Evolutionary conservation across 768 basidiomycete genomes (phyloP).

Genomic region (Sarcodon aspratus): DNA sequence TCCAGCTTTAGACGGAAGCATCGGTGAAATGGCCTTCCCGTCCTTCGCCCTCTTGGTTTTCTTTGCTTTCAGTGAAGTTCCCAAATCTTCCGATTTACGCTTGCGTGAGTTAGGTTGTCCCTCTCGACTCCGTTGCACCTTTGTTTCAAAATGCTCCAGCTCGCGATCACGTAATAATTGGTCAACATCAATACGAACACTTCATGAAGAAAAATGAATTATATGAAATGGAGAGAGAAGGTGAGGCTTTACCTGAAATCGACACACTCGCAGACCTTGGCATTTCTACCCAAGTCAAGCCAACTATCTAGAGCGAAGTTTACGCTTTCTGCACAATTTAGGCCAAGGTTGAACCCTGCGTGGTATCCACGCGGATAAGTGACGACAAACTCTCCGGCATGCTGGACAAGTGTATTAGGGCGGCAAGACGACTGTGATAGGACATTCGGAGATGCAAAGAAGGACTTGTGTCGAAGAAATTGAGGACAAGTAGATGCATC

Average conservation of each 20-base stretch:
- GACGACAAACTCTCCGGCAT: constrained; percentile 92
- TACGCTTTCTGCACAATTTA: constrained; percentile 95
- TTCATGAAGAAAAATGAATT: constrained; percentile 16
- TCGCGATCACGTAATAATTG: constrained; percentile 64
- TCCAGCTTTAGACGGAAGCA: constrained; percentile 4
- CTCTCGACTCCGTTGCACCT: constrained; percentile 1
- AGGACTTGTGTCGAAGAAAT: constrained; percentile 94
- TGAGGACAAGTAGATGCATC: constrained; percentile 81
- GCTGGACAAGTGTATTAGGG: constrained; percentile 85
- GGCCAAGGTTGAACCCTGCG: constrained; percentile 91
- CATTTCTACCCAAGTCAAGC: constrained; percentile 79
- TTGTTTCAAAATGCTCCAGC: constrained; percentile 25
- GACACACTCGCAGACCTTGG: constrained; percentile 68
- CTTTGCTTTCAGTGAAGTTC: constrained; percentile 33
- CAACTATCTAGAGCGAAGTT: constrained; percentile 95
- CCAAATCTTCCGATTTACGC: constrained; percentile 27
- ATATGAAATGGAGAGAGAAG: not conserved
- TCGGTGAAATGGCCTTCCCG: constrained; percentile 12
- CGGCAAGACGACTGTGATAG: constrained; percentile 70
- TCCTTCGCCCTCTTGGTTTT: constrained; percentile 24
- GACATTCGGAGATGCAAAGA: constrained; percentile 78
- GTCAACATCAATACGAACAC: constrained; percentile 91
- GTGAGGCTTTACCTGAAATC: constrained; percentile 45
- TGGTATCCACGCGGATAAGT: constrained; percentile 95
- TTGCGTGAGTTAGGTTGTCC: constrained; percentile 18